Evolutionary conservation across 805 yeast genomes (phyloP), one percentile per base, ranked within the genome.

Genomic region (Pachysolen tannophilus): DNA sequence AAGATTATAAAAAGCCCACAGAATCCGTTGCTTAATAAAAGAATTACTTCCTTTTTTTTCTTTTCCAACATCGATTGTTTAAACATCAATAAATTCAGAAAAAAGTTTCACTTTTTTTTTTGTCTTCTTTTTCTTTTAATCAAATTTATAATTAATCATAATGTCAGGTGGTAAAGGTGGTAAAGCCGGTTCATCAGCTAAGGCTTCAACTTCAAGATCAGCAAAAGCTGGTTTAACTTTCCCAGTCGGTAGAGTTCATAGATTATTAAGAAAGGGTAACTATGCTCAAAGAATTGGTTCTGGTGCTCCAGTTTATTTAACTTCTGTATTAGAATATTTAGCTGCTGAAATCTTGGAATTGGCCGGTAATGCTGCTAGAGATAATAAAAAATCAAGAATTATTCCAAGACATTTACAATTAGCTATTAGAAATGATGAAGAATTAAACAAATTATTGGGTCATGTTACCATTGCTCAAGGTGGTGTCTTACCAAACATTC

Each of bases 201-300:
- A 90, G 72, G 87, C 94, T 57, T 82, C 97, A 60, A 92, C 90
- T 73, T 83, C 97, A 38, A 86, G 97, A 80, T 90, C 97, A 53
- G 81, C 96, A 46, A 90, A 87, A 76, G 97, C 97, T 61, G 97
- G 97, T 67, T 78, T 90, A 61, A 85, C 94, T 56, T 90, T 90
- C 94, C 97, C 97, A 72, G 97, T 90, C 51, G 97, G 97, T 67
- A 88, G 97, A 80, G 92, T 90, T 53, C 96, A 90, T 76, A 81
- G 97, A 72, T 76, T 88, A 54, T 71, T 90, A 60, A 85, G 94
- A 79, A 86, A 82, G 71, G 96, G 95, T 64, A 85, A 88, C 81
- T 85, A 90, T 73, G 94, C 97, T 59, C 94, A 88, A 72, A 82
- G 97, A 74, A 82, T 90, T 55, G 97, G 97, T 78, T 87, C 97